Base-by-base conservation (phyloP, 106 monocot genomes). In the Apostasia shenzhenica region DNA sequence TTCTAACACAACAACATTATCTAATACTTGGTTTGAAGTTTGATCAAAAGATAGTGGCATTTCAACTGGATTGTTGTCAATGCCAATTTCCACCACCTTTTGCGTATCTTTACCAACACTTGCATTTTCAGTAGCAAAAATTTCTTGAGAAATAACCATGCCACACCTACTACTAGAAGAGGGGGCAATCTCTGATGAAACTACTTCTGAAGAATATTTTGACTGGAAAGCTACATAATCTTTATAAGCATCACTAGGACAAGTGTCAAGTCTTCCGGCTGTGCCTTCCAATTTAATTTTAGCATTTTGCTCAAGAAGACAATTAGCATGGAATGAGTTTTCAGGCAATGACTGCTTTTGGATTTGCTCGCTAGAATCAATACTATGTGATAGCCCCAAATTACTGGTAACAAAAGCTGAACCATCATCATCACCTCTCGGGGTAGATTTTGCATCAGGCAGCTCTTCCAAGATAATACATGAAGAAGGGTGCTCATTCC, bases 1-100 rank as follows among this genome's bases (percentile, higher is more conserved):
- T 70, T 86, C 77, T 8, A 65, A 74, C 39, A 72, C 64, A 38
- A 57, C 77, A 66, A 72, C 57, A 7, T 73, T 72, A 67, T 73
- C 45, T 41, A 57, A 40, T 1, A 72, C 74, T 44, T 65, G 52
- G 46, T 41, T 67, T 57, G 45, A 45, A 70, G 14, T 57, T 62
- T 77, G 53, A 5, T 42, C 69, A 52, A 2, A 66, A 55, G 61
- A 54, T 58, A 41, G 14, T 43, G 59, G 44, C 39, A 8, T 48
- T 46, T 68, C 66, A 59, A 49, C 45, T 59, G 67, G 58, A 51
- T 59, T 8, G 53, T 57, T 60, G 13, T 53, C 67, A 49, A 26
- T 48, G 11, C 45, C 39, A 55, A n/a, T 70, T 41, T 48, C 60
- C 50, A 9, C 43, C 50, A 71, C 56, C 70, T 69, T 50, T 70